phyloP scores from a whole-genome alignment of 2,329 filamentous ascomycete species.

The Thielaviopsis populi region DNA sequence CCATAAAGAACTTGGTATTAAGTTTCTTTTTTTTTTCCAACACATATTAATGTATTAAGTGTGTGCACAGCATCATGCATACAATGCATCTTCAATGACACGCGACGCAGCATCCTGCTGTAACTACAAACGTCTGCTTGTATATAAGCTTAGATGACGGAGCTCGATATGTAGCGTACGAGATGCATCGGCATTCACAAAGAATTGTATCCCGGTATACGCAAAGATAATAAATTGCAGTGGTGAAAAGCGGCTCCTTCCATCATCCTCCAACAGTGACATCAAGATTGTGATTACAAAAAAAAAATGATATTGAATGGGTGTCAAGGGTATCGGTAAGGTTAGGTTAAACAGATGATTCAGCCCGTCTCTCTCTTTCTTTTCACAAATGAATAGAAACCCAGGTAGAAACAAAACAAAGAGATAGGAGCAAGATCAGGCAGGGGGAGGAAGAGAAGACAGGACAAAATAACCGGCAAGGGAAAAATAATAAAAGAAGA shows the following conservation, averaged over 20 bases:
- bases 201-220: too few species aligned
- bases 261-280: background rate
- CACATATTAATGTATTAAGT: background rate
- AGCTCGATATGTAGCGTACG: too few species aligned
- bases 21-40: too few species aligned
- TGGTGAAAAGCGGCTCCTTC: background rate
- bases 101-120: background rate
- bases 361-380: slow-evolving; percentile 12
- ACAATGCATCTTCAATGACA: background rate
- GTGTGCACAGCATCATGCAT: background rate
- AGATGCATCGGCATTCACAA: too few species aligned
- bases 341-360: background rate
- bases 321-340: slow-evolving; percentile 10
- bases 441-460: slow-evolving; percentile 16
- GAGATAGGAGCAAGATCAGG: slow-evolving; percentile 13
- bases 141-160: too few species aligned
- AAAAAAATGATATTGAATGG: slow-evolving; percentile 16
- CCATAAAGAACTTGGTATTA: background rate
- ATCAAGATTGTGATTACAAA: slow-evolving; percentile 14
- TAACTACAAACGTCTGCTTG: too few species aligned
- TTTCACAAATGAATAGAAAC: slow-evolving; percentile 10
- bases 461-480: slow-evolving; percentile 6
- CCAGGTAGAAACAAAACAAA: slow-evolving; percentile 13
- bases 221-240: too few species aligned
- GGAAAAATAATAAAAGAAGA: slow-evolving; percentile 8